phyloP scores from a whole-genome alignment of 2,329 filamentous ascomycete species.

The Botrytis hyacinthi region DNA sequence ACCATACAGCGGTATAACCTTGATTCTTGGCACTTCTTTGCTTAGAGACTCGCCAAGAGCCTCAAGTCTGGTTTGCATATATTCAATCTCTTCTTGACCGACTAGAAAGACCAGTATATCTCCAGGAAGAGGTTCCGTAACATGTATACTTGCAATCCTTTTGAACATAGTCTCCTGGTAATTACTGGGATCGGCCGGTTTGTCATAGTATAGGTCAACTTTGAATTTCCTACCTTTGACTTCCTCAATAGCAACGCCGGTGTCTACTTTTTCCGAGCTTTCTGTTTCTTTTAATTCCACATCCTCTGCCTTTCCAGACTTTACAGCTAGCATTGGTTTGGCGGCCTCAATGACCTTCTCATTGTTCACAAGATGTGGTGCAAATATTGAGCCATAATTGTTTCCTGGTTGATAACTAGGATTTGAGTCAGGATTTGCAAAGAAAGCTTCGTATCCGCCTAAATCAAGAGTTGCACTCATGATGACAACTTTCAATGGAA shows the following conservation, averaged over 20 bases:
- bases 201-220: conserved; percentile 74
- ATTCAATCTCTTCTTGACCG: conserved; percentile 90
- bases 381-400: conserved; percentile 31
- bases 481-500: conserved; percentile 81
- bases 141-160: conserved; percentile 81
- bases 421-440: conserved; percentile 44
- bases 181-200: conserved; percentile 64
- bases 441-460: conserved; percentile 73
- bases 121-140: conserved; percentile 84
- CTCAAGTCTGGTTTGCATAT: conserved; percentile 74
- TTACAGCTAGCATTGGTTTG: conserved; percentile 13
- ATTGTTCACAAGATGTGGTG: conserved; percentile 28
- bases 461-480: conserved; percentile 98
- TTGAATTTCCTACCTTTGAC: conserved; percentile 87
- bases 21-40: conserved; percentile 69
- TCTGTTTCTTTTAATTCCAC: neutral
- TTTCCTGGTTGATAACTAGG: conserved; percentile 36
- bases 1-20: conserved; percentile 80
- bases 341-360: conserved; percentile 3
- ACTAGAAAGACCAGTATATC: conserved; percentile 91
- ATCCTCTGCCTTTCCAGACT: neutral
- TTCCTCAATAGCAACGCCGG: conserved; percentile 43
- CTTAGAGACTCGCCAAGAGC: conserved; percentile 73
- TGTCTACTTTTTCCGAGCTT: conserved; percentile 18
- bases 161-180: conserved; percentile 80